Conservation (phyloP, 2,329 filamentous ascomycete genomes). For the Peltaster fructicola region DNA sequence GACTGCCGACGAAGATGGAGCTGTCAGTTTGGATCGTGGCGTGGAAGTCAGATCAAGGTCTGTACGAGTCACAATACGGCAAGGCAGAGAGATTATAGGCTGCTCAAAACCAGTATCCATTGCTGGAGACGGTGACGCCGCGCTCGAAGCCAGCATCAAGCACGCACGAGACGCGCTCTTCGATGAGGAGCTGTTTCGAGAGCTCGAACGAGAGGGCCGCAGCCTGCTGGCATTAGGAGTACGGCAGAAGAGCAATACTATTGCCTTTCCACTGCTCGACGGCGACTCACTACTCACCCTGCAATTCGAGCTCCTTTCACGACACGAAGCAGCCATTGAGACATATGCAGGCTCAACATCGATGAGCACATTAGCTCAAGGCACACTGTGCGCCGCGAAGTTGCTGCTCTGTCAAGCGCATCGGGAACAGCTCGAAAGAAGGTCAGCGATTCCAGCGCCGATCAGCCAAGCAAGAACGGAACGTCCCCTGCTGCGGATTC, state of each 20-base stretch:
- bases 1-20: constrained; percentile 54
- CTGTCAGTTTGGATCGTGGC: constrained; percentile 54
- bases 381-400: constrained; percentile 48
- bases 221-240: constrained; percentile 55
- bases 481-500: constrained; percentile 35
- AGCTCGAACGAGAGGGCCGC: constrained; percentile 68
- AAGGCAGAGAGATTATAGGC: no score
- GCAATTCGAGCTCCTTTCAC: constrained; percentile 47
- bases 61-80: constrained; percentile 46
- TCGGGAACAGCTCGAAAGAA: constrained; percentile 50
- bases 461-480: constrained; percentile 32
- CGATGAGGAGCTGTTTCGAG: constrained; percentile 77
- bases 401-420: constrained; percentile 67
- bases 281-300: constrained; percentile 25
- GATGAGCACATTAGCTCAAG: constrained; percentile 40
- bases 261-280: constrained; percentile 18
- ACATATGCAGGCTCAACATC: neutral
- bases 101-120: no score
- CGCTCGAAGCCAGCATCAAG: constrained; percentile 50
- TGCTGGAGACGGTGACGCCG: constrained; percentile 41
- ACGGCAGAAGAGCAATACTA: constrained; percentile 34
- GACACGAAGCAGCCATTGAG: constrained; percentile 31
- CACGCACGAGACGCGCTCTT: constrained; percentile 65
- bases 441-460: constrained; percentile 46
- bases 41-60: constrained; percentile 37